Conservation (phyloP, 2,329 filamentous ascomycete genomes). For the Chlorencoelia australis region DNA sequence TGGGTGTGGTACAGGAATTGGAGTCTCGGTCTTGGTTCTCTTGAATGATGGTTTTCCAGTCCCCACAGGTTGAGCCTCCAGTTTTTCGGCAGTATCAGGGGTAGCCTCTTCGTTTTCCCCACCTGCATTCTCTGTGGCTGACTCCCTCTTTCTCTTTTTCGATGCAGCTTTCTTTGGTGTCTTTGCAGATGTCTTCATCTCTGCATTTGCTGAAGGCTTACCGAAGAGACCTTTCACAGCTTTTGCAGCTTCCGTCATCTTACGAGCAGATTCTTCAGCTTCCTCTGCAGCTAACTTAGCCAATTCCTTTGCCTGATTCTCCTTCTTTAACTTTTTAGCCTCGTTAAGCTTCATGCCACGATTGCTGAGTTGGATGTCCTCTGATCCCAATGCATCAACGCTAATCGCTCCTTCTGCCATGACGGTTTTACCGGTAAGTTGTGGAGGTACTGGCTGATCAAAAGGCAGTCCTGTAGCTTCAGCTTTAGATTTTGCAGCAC, state of each 20-base stretch:
- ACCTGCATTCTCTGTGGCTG: slow-evolving; percentile 11
- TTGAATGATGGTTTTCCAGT: slow-evolving; percentile 35
- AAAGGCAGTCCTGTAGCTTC: slow-evolving; percentile 56
- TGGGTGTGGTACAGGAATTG: slow-evolving; percentile 37
- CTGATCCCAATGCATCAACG: slow-evolving; percentile 37
- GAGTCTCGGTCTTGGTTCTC: slow-evolving; percentile 47
- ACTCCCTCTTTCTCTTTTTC: slow-evolving; percentile 26
- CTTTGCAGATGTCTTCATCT: slow-evolving; percentile 12
- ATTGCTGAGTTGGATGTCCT: slow-evolving; percentile 57
- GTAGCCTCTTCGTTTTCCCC: slow-evolving; percentile 15
- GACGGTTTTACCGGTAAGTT: slow-evolving; percentile 30
- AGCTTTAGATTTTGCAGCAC: slow-evolving; percentile 51
- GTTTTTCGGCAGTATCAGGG: slow-evolving; percentile 6
- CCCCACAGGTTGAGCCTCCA: slow-evolving; percentile 11
- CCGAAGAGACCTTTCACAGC: slow-evolving; percentile 33
- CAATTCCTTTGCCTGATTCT: slow-evolving; percentile 61
- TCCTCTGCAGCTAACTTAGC: slow-evolving; percentile 53
- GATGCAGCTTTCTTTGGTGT: slow-evolving; percentile 16
- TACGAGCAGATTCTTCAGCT: slow-evolving; percentile 46
- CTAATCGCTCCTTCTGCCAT: slow-evolving; percentile 51
- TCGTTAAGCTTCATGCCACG: slow-evolving; percentile 71
- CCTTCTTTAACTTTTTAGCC: slow-evolving; percentile 66
- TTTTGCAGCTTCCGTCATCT: slow-evolving; percentile 40
- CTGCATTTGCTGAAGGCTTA: slow-evolving; percentile 11
- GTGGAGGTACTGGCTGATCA: slow-evolving; percentile 30